Evolutionary conservation across 75 land plant species (phyloP), one percentile per base, ranked within the genome.

Genomic region (Selaginella moellendorffii): DNA sequence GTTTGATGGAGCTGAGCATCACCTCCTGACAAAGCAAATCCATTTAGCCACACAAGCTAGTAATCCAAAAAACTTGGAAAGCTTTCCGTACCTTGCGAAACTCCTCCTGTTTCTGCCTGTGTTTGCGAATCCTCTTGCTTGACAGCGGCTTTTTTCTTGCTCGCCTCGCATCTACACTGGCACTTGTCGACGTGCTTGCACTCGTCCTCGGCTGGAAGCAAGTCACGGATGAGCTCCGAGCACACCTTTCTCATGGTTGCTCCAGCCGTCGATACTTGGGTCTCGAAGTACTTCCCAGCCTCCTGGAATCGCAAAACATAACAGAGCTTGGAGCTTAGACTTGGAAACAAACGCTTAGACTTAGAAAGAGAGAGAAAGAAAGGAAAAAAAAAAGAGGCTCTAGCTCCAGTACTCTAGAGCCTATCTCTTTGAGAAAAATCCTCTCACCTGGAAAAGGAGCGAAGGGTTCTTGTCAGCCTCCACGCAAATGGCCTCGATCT

Each of bases 381-480:
- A n/a, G n/a, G n/a, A n/a, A n/a, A n/a, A n/a, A n/a, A n/a, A n/a
- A n/a, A n/a, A n/a, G n/a, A n/a, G n/a, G n/a, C n/a, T n/a, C n/a
- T n/a, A n/a, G n/a, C n/a, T n/a, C n/a, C n/a, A n/a, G n/a, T n/a
- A n/a, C n/a, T n/a, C n/a, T n/a, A n/a, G n/a, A n/a, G n/a, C n/a
- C n/a, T n/a, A n/a, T n/a, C n/a, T n/a, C n/a, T n/a, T n/a, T n/a
- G n/a, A n/a, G n/a, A n/a, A n/a, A n/a, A 36, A 8, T 21, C 8
- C 8, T 2, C n/a, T 19, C n/a, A 56, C 59, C 59, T 56, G 59
- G 24, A 56, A 25, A 56, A 56, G 59, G 21, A 56, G 19, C 5
- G 59, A 56, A 19, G 59, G 59, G 59, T 56, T 56, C n/a, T 56
- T 56, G 21, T 56, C 59, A 21, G 59, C 59, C n/a, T 56, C 59